phyloP scores from a whole-genome alignment of 2,329 filamentous ascomycete species.

The Aureobasidium sp. region DNA sequence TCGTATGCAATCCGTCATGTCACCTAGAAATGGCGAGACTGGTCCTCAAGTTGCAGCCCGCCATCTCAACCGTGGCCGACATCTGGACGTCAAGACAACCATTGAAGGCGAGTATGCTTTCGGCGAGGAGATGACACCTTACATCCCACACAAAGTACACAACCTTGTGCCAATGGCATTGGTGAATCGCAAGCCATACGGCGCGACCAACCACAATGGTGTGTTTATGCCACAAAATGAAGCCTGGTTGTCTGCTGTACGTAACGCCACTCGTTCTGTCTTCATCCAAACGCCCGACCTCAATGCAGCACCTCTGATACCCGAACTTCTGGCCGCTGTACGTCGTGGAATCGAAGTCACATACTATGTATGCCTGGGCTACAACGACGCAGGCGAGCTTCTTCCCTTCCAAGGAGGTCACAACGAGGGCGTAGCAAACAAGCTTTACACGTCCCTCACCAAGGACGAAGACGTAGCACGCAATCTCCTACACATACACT shows the following conservation, averaged over 20 bases:
- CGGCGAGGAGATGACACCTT: slow-evolving; percentile 56
- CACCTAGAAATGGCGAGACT: slow-evolving; percentile 43
- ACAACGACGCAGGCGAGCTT: slow-evolving; percentile 70
- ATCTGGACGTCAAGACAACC: slow-evolving; percentile 25
- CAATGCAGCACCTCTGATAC: slow-evolving; percentile 60
- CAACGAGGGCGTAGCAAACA: slow-evolving; percentile 61
- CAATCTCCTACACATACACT: slow-evolving; percentile 51
- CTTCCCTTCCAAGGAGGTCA: slow-evolving; percentile 68
- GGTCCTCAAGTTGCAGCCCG: slow-evolving; percentile 52
- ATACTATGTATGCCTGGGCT: slow-evolving; percentile 67
- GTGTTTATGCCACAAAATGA: slow-evolving; percentile 65
- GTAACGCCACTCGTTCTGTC: slow-evolving; percentile 54
- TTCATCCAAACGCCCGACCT: slow-evolving; percentile 74
- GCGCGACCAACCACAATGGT: slow-evolving; percentile 52
- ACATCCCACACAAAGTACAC: slow-evolving; percentile 47
- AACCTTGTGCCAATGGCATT: slow-evolving; percentile 61
- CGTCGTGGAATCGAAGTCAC: slow-evolving; percentile 59
- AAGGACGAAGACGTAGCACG: slow-evolving; percentile 35
- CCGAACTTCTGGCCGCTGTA: slow-evolving; percentile 56
- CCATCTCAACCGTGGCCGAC: slow-evolving; percentile 46
- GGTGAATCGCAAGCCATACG: slow-evolving; percentile 61
- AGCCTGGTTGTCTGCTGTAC: slow-evolving; percentile 61
- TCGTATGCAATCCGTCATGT: slow-evolving; percentile 52
- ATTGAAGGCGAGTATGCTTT: slow-evolving; percentile 45
- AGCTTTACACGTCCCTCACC: slow-evolving; percentile 47